phyloP scores from a whole-genome alignment of 768 basidiomycete species.

The Agaricus bisporus region DNA sequence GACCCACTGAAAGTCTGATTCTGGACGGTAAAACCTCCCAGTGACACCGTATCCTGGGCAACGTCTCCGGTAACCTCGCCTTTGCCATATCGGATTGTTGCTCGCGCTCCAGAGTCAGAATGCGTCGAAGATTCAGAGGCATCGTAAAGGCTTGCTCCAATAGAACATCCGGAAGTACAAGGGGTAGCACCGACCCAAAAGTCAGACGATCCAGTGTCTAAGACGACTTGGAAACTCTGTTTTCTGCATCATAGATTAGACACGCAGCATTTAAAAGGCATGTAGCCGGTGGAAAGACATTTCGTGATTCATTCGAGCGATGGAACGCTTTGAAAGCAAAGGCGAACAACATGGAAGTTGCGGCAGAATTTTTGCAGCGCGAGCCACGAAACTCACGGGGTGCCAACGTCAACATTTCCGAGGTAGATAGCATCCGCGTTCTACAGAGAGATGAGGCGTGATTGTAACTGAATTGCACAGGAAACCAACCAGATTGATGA shows the following conservation, averaged over 20 bases:
- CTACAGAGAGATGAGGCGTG: slow-evolving; percentile 23
- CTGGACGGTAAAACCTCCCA: slow-evolving; percentile 56
- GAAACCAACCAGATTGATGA: slow-evolving; percentile 48
- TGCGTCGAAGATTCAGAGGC: slow-evolving; percentile 21
- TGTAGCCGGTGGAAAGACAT: not conserved
- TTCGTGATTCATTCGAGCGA: no score
- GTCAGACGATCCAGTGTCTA: slow-evolving; percentile 91
- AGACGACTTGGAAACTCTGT: slow-evolving; percentile 70
- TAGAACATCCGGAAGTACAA: slow-evolving; percentile 40
- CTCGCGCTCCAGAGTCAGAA: not conserved
- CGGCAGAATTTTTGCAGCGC: not conserved
- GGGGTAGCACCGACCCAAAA: slow-evolving; percentile 70
- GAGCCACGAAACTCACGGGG: slow-evolving; percentile 45
- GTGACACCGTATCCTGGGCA: slow-evolving; percentile 54
- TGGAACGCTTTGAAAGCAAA: no score
- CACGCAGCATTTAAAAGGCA: not conserved
- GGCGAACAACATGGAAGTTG: no score
- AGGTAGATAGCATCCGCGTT: slow-evolving; percentile 52
- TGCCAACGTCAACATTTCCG: slow-evolving; percentile 47
- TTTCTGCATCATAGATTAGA: slow-evolving; percentile 29
- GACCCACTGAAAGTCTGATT: slow-evolving; percentile 48
- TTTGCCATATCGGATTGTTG: slow-evolving; percentile 61
- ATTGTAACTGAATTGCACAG: not conserved
- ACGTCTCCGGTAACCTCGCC: slow-evolving; percentile 55
- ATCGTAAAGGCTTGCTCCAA: slow-evolving; percentile 39